These are phyloP conservation scores for Fraxinus xanthoxyloides DNA, from an alignment of 305 asterid genomes.

Conservation along the genomic window DNA sequence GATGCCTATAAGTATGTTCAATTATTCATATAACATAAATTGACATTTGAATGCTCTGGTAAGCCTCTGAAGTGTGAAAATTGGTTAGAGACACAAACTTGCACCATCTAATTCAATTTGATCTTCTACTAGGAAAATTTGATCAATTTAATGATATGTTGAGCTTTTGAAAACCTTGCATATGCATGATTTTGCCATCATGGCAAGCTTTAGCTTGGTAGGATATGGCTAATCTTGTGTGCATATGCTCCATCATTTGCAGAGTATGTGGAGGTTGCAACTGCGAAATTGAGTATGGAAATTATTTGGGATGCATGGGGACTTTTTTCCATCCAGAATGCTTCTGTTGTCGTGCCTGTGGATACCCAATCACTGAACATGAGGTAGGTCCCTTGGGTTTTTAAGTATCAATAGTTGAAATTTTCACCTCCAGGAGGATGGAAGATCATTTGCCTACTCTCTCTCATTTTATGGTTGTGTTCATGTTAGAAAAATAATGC, in stretches of 20 bases:
- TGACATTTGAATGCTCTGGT: not conserved
- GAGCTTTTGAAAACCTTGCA: slow-evolving; percentile 4
- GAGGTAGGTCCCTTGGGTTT: slow-evolving; percentile 55
- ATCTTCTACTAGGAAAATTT: not conserved
- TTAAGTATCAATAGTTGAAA: not conserved
- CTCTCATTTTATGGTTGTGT: not conserved
- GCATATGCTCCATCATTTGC: slow-evolving; percentile 23
- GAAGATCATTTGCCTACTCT: not conserved
- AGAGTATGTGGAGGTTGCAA: slow-evolving; percentile 90
- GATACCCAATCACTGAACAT: slow-evolving; percentile 75
- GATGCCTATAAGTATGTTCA: not conserved
- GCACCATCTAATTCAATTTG: not conserved
- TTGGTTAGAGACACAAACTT: not conserved
- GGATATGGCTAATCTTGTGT: slow-evolving; percentile 10
- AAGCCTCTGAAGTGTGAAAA: not conserved
- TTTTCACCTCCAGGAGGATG: not conserved
- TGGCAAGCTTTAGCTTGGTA: not conserved
- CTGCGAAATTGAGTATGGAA: slow-evolving; percentile 73
- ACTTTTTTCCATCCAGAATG: slow-evolving; percentile 86
- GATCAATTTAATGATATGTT: not conserved
- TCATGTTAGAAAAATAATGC: not conserved
- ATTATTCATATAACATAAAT: not conserved
- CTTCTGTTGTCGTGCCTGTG: slow-evolving; percentile 82
- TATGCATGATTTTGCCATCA: not conserved
- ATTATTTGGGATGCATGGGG: slow-evolving; percentile 95